Percentiles rank a stretch among this genome's conserved stretches.
Conservation (phyloP, 148 eudicot genomes). For the Hydrangea macrophylla region DNA sequence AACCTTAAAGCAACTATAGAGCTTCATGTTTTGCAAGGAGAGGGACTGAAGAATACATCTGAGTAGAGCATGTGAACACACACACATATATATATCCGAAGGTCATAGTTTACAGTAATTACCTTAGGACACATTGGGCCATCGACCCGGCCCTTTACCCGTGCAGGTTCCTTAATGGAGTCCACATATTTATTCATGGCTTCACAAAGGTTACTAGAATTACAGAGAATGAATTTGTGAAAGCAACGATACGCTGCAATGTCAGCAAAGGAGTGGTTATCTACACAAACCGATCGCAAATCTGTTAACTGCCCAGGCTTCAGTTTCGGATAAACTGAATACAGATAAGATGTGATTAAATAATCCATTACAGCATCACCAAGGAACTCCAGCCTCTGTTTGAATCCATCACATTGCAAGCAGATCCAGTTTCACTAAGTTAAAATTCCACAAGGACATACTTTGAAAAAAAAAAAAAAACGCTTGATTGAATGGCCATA, state of each 20-base stretch:
- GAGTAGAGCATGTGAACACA: not conserved
- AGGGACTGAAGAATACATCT: conserved; percentile 2
- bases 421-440: conserved; percentile 3
- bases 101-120: not conserved
- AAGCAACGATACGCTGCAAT: conserved; percentile 58
- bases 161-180: conserved; percentile 29
- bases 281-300: conserved; percentile 78
- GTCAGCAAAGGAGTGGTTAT: conserved; percentile 68
- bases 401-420: conserved; percentile 20
- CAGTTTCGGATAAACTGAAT: conserved; percentile 71
- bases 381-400: conserved; percentile 90
- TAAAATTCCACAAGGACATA: not conserved
- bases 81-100: not conserved
- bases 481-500: too few relatives aligned
- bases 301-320: conserved; percentile 95
- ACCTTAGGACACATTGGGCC: conserved; percentile 91
- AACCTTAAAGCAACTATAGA: not conserved
- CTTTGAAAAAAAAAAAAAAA: too few relatives aligned
- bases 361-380: conserved; percentile 98
- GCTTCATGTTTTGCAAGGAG: not conserved
- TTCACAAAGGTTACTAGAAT: conserved; percentile 40
- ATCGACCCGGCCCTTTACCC: conserved; percentile 33
- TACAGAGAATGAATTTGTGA: conserved; percentile 55
- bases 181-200: conserved; percentile 56
- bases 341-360: conserved; percentile 82